A percentile compares a stretch with the other conserved stretches of the same genome.
These are phyloP conservation scores for Annona squamosa DNA, from an alignment of 164 flowering plant species.

Conservation along the genomic window DNA sequence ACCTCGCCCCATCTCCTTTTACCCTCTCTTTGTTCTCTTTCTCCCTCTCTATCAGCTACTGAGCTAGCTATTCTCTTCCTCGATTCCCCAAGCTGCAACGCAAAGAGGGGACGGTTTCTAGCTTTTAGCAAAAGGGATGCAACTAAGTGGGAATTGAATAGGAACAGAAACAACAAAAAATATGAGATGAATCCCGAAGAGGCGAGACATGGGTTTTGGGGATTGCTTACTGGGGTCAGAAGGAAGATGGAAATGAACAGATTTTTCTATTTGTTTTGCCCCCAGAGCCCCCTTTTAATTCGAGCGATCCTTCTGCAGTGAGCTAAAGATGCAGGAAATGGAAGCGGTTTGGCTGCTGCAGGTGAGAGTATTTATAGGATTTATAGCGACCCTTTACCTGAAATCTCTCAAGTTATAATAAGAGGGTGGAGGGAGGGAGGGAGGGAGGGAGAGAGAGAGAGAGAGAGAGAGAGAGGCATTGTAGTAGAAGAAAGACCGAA, in stretches of 20 bases:
- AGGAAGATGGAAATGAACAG: background rate
- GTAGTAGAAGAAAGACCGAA: too few relatives aligned
- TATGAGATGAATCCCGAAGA: background rate
- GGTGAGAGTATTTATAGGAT: background rate
- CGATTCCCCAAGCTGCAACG: background rate
- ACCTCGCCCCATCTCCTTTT: conserved; percentile 20
- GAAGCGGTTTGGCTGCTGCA: background rate
- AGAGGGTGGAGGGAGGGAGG: too few relatives aligned
- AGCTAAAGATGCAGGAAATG: background rate
- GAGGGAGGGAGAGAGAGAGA: too few relatives aligned
- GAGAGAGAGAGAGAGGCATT: too few relatives aligned
- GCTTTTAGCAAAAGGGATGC: background rate
- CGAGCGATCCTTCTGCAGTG: background rate
- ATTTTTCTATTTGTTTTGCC: background rate
- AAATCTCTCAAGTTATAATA: background rate
- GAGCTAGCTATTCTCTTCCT: background rate
- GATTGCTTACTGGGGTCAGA: background rate
- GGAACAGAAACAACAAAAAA: background rate
- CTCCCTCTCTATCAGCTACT: background rate
- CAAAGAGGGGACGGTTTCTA: background rate
- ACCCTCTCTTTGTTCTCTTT: background rate
- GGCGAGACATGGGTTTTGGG: background rate
- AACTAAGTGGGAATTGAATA: background rate
- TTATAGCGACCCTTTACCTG: background rate
- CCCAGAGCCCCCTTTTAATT: background rate